Conservation (phyloP, 2,329 filamentous ascomycete genomes). For the Fusarium buharicum region DNA sequence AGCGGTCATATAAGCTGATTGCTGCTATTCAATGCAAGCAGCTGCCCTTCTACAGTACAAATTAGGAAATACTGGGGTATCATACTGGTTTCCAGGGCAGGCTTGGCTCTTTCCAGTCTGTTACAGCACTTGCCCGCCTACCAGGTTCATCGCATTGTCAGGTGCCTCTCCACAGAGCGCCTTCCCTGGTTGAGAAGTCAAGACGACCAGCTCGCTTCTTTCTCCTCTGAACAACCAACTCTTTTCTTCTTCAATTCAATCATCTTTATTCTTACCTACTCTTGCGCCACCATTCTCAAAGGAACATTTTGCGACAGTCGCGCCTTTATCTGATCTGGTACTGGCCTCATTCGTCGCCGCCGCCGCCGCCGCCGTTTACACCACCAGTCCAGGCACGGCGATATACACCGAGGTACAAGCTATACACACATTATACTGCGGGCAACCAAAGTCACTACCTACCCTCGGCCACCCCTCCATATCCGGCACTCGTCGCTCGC, state of each 20-base stretch:
- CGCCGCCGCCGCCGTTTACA: conserved; percentile 27
- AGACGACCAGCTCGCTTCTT: conserved; percentile 11
- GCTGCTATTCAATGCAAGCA: conserved; percentile 39
- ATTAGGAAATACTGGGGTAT: conserved; percentile 31
- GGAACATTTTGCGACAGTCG: conserved; percentile 3
- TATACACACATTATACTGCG: conserved; percentile 6
- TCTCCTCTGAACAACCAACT: conserved; percentile 6
- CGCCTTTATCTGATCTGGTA: conserved; percentile 7
- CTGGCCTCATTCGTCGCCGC: conserved; percentile 15
- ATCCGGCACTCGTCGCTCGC: conserved; percentile 27
- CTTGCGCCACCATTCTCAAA: conserved; percentile 16
- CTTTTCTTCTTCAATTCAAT: conserved; percentile 7
- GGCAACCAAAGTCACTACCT: conserved; percentile 30
- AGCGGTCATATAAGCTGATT: conserved; percentile 33
- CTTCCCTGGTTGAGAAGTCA: conserved; percentile 8
- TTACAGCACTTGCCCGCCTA: conserved; percentile 9
- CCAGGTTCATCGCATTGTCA: conserved; percentile 23
- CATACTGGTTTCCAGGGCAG: conserved; percentile 13
- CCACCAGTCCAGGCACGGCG: conserved; percentile 25
- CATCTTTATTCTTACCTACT: not conserved
- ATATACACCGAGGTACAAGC: conserved; percentile 33
- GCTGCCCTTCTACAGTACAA: conserved; percentile 16
- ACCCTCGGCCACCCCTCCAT: conserved; percentile 23
- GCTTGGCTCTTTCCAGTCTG: conserved; percentile 5
- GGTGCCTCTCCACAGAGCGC: conserved; percentile 19